A percentile compares a stretch with the other conserved stretches of the same genome.
phyloP scores from a whole-genome alignment of 805 yeast species.

The Saccharomycopsis schoenii region DNA sequence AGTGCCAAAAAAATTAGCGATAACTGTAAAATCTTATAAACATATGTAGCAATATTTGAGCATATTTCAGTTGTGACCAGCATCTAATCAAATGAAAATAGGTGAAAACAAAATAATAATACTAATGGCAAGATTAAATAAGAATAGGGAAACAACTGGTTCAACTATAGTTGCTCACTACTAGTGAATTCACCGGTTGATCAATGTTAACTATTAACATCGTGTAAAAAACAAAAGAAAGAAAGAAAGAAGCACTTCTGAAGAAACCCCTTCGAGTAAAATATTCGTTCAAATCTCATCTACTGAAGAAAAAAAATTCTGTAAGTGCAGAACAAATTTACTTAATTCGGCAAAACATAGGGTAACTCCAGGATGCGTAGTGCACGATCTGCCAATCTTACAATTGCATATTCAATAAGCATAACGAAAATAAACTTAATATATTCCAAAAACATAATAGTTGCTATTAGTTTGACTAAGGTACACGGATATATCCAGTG shows the following conservation, averaged over 20 bases:
- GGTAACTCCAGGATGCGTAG: background rate
- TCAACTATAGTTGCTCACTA: background rate
- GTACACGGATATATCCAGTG: too few species aligned
- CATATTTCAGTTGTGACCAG: background rate
- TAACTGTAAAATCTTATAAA: background rate
- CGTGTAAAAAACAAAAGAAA: background rate
- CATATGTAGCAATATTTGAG: background rate
- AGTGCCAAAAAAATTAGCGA: background rate
- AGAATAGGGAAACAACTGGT: background rate
- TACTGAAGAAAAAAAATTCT: background rate
- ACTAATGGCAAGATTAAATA: background rate
- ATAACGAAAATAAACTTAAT: too few species aligned
- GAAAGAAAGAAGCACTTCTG: too few species aligned
- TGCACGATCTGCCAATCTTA: too few species aligned
- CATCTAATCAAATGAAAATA: background rate
- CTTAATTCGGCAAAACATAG: background rate
- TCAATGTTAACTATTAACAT: too few species aligned
- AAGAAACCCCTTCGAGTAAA: background rate
- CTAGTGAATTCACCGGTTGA: background rate
- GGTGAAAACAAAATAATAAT: too few species aligned
- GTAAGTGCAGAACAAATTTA: background rate
- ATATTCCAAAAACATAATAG: too few species aligned
- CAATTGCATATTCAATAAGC: too few species aligned
- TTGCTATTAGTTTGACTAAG: too few species aligned
- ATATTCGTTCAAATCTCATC: background rate